phyloP scores from a whole-genome alignment of 495 filamentous ascomycete species.

The Articulospora tetracladia region DNA sequence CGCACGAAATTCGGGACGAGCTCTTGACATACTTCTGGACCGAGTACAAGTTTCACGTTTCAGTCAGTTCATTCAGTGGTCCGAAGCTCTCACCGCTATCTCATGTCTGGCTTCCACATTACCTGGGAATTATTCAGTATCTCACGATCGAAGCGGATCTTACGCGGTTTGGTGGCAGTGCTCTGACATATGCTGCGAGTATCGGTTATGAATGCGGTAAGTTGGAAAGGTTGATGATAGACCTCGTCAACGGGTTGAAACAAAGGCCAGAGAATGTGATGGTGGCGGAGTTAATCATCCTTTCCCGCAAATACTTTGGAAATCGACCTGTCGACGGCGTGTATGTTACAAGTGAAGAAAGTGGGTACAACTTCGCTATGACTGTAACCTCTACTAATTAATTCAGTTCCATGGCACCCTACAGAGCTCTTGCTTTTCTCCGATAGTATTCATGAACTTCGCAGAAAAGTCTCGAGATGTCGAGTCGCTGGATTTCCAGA shows the following conservation, averaged over 20 bases:
- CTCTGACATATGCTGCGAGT: neutral
- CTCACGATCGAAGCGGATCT: slow-evolving; percentile 25
- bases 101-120: slow-evolving; percentile 14
- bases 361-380: neutral
- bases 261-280: neutral
- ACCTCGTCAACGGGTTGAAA: slow-evolving; percentile 6
- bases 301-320: slow-evolving; percentile 16
- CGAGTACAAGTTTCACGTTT: slow-evolving; percentile 23
- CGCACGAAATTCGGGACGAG: slow-evolving; percentile 11
- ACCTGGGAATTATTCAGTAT: slow-evolving; percentile 16
- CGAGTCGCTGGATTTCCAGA: slow-evolving; percentile 18
- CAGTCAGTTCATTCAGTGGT: slow-evolving; percentile 16
- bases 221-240: slow-evolving; percentile 1
- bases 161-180: slow-evolving; percentile 20
- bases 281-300: slow-evolving; percentile 16
- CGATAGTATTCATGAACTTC: slow-evolving; percentile 1
- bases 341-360: neutral
- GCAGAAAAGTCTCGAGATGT: slow-evolving; percentile 3
- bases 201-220: slow-evolving; percentile 10
- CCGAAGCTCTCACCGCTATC: slow-evolving; percentile 21
- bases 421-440: slow-evolving; percentile 7
- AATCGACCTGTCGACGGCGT: slow-evolving; percentile 4
- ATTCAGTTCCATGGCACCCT: slow-evolving; percentile 14
- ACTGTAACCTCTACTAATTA: neutral
- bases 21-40: slow-evolving; percentile 26